Evolutionary conservation across 129 eudicot genomes (phyloP).

Genomic region (Dittrichia graveolens): DNA sequence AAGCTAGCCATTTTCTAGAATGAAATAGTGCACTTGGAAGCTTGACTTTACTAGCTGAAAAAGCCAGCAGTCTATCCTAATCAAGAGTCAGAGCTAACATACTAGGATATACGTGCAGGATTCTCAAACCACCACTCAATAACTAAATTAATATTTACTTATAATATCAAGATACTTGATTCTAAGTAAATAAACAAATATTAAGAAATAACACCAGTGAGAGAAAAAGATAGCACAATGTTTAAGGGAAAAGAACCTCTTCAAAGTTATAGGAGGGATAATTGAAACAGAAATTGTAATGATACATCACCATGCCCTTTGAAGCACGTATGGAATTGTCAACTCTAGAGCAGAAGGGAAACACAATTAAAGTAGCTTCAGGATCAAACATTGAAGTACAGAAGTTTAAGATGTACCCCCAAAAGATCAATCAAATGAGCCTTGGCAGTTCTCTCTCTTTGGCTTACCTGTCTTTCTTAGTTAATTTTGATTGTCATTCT

Average conservation of each 20-base stretch:
- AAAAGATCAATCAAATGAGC: too few relatives aligned
- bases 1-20: constrained; percentile 1
- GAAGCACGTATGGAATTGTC: not conserved
- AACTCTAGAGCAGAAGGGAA: not conserved
- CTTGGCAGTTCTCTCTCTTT: too few relatives aligned
- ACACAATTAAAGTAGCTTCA: not conserved
- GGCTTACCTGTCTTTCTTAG: too few relatives aligned
- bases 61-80: not conserved
- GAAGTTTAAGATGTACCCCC: too few relatives aligned
- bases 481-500: not conserved
- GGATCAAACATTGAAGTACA: not conserved
- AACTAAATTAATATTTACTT: too few relatives aligned
- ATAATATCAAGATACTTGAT: not conserved
- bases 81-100: constrained; percentile 7
- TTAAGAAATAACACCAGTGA: not conserved
- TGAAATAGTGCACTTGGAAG: not conserved
- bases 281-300: not conserved
- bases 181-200: not conserved
- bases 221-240: not conserved
- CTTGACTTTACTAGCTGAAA: not conserved
- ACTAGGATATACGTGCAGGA: too few relatives aligned
- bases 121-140: too few relatives aligned
- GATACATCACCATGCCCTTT: not conserved
- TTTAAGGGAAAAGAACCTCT: not conserved
- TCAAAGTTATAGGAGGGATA: not conserved